These are phyloP conservation scores for Leptographium flavum DNA, from an alignment of 2,329 filamentous ascomycete species.

Conservation along the genomic window DNA sequence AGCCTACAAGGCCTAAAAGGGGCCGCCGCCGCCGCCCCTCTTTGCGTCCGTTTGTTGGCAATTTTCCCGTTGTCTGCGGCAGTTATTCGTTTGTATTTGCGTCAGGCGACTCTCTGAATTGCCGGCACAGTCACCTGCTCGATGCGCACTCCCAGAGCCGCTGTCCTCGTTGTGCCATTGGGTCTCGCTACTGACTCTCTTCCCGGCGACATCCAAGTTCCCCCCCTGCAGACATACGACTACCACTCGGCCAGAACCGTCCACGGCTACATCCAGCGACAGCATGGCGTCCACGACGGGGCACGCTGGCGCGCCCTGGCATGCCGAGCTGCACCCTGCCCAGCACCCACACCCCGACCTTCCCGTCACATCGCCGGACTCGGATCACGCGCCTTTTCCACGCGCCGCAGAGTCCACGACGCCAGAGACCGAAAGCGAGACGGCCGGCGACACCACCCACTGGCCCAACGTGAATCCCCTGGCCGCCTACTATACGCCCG, in stretches of 20 bases:
- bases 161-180: background rate
- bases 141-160: background rate
- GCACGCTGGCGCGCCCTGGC: too few species aligned
- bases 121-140: too few species aligned
- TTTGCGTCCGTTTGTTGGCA: background rate
- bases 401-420: too few species aligned
- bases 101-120: background rate
- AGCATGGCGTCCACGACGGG: too few species aligned
- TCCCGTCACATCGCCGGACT: background rate
- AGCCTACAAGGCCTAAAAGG: background rate
- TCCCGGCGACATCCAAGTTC: too few species aligned
- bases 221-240: too few species aligned
- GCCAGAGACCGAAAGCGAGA: too few species aligned
- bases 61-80: background rate
- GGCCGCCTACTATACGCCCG: constrained; percentile 31
- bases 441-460: constrained; percentile 17
- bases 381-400: background rate
- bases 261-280: too few species aligned
- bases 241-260: too few species aligned
- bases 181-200: too few species aligned
- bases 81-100: background rate
- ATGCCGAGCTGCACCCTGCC: background rate
- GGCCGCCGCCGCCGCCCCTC: background rate
- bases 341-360: background rate
- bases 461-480: constrained; percentile 37